These are phyloP conservation scores for Delphinella strobiligena DNA, from an alignment of 2,329 filamentous ascomycete genomes.

Conservation along the genomic window DNA sequence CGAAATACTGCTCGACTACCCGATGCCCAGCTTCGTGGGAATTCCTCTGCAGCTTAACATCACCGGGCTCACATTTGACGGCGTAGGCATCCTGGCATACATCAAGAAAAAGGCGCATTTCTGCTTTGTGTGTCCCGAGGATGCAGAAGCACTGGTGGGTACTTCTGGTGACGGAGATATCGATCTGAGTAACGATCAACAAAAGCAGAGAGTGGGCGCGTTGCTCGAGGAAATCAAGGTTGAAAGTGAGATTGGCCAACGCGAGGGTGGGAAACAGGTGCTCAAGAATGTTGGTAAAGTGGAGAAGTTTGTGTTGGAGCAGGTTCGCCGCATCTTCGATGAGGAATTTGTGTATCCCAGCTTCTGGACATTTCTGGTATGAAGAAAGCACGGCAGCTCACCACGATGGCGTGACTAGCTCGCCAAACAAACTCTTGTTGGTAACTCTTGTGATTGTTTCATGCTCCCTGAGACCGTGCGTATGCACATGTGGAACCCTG, in stretches of 20 bases:
- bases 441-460: not conserved
- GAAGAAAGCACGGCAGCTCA: not conserved
- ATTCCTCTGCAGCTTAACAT: constrained; percentile 92
- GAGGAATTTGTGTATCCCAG: constrained; percentile 98
- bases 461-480: not conserved
- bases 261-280: constrained; percentile 83
- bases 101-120: constrained; percentile 85
- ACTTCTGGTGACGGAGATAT: constrained; percentile 17
- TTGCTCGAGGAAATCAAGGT: constrained; percentile 87
- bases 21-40: constrained; percentile 95
- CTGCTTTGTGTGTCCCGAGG: constrained; percentile 86
- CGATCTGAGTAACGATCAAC: constrained; percentile 11
- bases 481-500: not conserved
- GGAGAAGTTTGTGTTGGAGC: constrained; percentile 91
- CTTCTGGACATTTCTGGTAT: constrained; percentile 95
- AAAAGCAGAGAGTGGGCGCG: constrained; percentile 40
- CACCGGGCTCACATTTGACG: constrained; percentile 88
- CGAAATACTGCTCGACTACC: constrained; percentile 92
- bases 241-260: constrained; percentile 92
- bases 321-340: constrained; percentile 93
- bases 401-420: not conserved
- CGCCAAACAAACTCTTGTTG: not conserved
- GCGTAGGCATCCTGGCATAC: constrained; percentile 81
- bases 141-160: constrained; percentile 58
- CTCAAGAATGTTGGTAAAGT: constrained; percentile 98